Base-by-base conservation (phyloP, 768 basidiomycete species). In the Hemileccinum rubropunctum region DNA sequence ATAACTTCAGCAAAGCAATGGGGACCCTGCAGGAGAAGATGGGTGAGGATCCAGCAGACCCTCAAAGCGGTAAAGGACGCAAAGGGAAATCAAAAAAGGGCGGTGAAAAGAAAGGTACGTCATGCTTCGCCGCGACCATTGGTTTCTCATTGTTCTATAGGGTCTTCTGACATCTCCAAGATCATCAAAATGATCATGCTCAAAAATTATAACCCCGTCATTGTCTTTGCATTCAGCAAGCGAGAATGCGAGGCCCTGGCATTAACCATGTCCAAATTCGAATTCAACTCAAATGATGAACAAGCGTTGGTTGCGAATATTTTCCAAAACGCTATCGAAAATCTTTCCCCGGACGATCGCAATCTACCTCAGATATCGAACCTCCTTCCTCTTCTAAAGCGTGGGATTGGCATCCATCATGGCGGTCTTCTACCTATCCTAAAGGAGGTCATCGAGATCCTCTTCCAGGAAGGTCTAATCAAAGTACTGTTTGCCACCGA, bases 401-500 rank as follows among this genome's bases (percentile, higher is more conserved):
- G 97, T 54, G 97, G 97, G 28, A 92, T 95, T 57, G 97, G 97
- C 46, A 94, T 99, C 59, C 97, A 99, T 76, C 97, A 99, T 62
- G 95, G 95, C 35, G 97, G 97, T 37, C 81, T 99, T 34, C 80
- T 99, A 15, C 97, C 97, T 0, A 97, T 98, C 55, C 78, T 99
- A 37, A 99, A 99, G 66, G 97, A 99, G 66, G 94, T 98, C 42
- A 98, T 99, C 68, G 97, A 99, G 68, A 97, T 99, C 50, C 79
- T 99, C 37, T 99, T 99, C 75, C 95, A 98, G 66, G 95, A 98
- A 63, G 95, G 95, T 10, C 77, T 98, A 39, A 93, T 98, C 74
- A 99, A 99, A 67, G 94, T 93, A 28, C 81, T 99, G 35, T 99
- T 98, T 62, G 97, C 97, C 7, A 99, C 97, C 0, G 97, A 99